Evolutionary conservation across 2,329 filamentous ascomycete species (phyloP).

Genomic region (Ophiocordyceps sinensis): DNA sequence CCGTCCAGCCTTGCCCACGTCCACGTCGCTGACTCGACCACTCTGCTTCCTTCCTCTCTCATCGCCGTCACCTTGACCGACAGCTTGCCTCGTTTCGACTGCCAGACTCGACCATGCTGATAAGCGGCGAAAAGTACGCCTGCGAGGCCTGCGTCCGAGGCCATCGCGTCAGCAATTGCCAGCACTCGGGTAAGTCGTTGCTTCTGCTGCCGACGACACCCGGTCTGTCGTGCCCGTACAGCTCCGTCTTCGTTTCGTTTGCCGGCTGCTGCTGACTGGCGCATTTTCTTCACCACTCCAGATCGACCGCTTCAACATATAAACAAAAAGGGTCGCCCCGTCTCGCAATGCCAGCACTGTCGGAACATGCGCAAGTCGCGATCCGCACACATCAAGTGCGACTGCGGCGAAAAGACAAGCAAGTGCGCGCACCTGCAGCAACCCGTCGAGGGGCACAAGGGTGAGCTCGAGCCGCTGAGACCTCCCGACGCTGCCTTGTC

Average conservation of each 20-base stretch:
- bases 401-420: slow-evolving; percentile 87
- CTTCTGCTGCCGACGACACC: slow-evolving; percentile 1
- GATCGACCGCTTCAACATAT: slow-evolving; percentile 88
- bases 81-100: neutral
- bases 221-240: neutral
- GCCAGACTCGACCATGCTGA: slow-evolving; percentile 44
- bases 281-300: slow-evolving; percentile 20
- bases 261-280: slow-evolving; percentile 8
- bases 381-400: slow-evolving; percentile 87
- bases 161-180: slow-evolving; percentile 97
- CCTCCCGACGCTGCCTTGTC: slow-evolving; percentile 1
- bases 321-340: slow-evolving; percentile 93
- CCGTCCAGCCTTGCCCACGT: slow-evolving; percentile 6
- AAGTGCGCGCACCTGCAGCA: slow-evolving; percentile 48
- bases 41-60: neutral
- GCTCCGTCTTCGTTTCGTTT: neutral
- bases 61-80: neutral
- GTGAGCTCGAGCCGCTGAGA: slow-evolving; percentile 23
- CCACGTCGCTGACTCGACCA: slow-evolving; percentile 2
- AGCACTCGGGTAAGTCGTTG: slow-evolving; percentile 66
- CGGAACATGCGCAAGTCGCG: slow-evolving; percentile 92
- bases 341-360: slow-evolving; percentile 96
- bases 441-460: slow-evolving; percentile 42
- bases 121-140: slow-evolving; percentile 94
- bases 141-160: slow-evolving; percentile 97